Evolutionary conservation across 352 stramenopile species (phyloP).

Genomic region (Globisporangium solare): DNA sequence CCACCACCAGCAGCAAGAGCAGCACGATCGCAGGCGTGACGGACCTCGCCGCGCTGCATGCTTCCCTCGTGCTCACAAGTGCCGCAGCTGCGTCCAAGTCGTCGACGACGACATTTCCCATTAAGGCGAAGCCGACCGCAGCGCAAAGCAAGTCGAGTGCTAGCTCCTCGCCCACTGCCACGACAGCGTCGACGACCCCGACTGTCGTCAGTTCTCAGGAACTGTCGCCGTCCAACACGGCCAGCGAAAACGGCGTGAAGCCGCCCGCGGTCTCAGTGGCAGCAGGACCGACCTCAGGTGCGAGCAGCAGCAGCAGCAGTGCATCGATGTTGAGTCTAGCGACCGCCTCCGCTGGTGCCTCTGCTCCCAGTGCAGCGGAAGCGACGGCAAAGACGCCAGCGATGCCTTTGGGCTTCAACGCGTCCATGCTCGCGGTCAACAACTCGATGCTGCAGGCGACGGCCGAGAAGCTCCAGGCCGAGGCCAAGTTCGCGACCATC

Average conservation of each 20-base stretch:
- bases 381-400: neutral
- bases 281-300: too few relatives aligned
- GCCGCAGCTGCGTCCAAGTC: neutral
- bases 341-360: neutral
- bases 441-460: constrained; percentile 15
- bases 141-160: neutral
- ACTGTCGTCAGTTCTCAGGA: too few relatives aligned
- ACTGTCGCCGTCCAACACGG: too few relatives aligned
- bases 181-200: neutral
- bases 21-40: neutral
- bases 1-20: too few relatives aligned
- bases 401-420: constrained; percentile 5
- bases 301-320: too few relatives aligned
- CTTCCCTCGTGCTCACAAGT: constrained; percentile 11
- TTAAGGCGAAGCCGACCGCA: neutral
- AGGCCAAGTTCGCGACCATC: constrained; percentile 12
- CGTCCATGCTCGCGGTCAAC: constrained; percentile 14
- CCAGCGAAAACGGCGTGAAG: too few relatives aligned
- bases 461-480: constrained; percentile 14
- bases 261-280: too few relatives aligned
- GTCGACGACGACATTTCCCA: neutral
- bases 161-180: neutral
- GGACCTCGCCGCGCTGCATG: constrained; percentile 8
- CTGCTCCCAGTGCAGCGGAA: neutral
- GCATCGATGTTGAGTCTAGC: neutral